Evolutionary conservation across 345 rosid species (phyloP).

Genomic region (Pugionium cornutum): DNA sequence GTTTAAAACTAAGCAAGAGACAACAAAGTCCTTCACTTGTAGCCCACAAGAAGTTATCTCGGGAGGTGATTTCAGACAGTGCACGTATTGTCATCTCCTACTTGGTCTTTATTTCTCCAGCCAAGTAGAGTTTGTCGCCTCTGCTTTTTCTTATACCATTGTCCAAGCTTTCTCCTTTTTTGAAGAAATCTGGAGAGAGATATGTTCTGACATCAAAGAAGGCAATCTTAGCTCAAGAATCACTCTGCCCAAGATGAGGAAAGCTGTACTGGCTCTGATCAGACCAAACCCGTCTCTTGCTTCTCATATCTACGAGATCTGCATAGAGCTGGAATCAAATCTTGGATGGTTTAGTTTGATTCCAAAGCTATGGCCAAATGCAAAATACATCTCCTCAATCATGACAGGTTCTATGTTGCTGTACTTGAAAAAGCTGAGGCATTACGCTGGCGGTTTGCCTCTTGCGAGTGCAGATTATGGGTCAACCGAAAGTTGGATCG

Average conservation of each 20-base stretch:
- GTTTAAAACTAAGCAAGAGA: slow-evolving; percentile 74
- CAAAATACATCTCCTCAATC: slow-evolving; percentile 83
- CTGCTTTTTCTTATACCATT: slow-evolving; percentile 80
- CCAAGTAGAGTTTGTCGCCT: slow-evolving; percentile 72
- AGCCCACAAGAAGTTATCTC: slow-evolving; percentile 82
- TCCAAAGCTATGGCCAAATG: slow-evolving; percentile 81
- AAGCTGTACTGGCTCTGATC: slow-evolving; percentile 59
- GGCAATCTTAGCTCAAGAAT: slow-evolving; percentile 62
- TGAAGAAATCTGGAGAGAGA: slow-evolving; percentile 76
- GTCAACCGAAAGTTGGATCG: slow-evolving; percentile 96
- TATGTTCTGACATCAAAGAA: slow-evolving; percentile 60
- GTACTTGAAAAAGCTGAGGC: slow-evolving; percentile 70
- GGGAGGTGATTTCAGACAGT: slow-evolving; percentile 74
- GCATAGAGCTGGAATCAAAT: slow-evolving; percentile 47
- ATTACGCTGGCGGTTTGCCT: slow-evolving; percentile 68
- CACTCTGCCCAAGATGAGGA: slow-evolving; percentile 52
- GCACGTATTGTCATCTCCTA: slow-evolving; percentile 89
- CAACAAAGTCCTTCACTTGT: slow-evolving; percentile 72
- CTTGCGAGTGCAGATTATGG: slow-evolving; percentile 90
- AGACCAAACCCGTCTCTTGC: slow-evolving; percentile 62
- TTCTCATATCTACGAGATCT: slow-evolving; percentile 47
- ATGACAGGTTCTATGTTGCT: slow-evolving; percentile 96
- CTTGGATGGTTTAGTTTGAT: slow-evolving; percentile 61
- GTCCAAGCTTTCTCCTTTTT: slow-evolving; percentile 77
- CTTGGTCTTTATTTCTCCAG: slow-evolving; percentile 67